phyloP scores from a whole-genome alignment of 805 yeast genomes.

The Zygoascus tannicola region DNA sequence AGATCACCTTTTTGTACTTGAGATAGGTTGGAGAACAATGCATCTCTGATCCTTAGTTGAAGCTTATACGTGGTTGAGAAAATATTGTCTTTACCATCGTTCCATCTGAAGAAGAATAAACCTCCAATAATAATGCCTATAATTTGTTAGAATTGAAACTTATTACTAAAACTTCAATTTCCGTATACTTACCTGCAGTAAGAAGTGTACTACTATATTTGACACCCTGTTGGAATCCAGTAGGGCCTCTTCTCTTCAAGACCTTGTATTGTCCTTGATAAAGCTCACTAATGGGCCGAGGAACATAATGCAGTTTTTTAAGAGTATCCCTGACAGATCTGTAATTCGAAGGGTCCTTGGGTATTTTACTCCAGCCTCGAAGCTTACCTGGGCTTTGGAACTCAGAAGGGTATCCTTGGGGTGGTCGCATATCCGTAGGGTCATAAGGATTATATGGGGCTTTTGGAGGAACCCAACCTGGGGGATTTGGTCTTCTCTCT shows the following conservation, averaged over 20 bases:
- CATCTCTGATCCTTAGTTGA: constrained; percentile 48
- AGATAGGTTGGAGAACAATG: constrained; percentile 42
- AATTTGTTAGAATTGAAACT: constrained; percentile 25
- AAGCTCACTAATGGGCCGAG: constrained; percentile 61
- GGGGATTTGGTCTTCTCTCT: constrained; percentile 19
- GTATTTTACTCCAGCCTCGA: constrained; percentile 48
- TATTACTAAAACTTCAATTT: no score
- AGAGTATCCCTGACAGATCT: constrained; percentile 63
- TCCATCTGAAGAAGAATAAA: constrained; percentile 73
- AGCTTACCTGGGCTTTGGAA: constrained; percentile 56
- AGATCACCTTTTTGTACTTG: constrained; percentile 59
- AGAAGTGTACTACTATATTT: constrained; percentile 32
- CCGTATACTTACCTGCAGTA: constrained; percentile 6
- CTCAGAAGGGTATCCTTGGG: constrained; percentile 82
- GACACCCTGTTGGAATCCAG: constrained; percentile 52
- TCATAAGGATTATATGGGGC: constrained; percentile 86
- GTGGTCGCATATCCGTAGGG: constrained; percentile 64
- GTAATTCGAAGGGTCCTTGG: constrained; percentile 58
- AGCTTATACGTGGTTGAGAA: constrained; percentile 58
- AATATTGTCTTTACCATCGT: constrained; percentile 70
- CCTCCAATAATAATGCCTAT: constrained; percentile 38
- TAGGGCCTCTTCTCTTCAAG: constrained; percentile 47
- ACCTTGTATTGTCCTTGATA: constrained; percentile 77
- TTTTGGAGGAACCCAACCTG: constrained; percentile 43
- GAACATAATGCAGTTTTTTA: constrained; percentile 64